phyloP scores from a whole-genome alignment of 2,329 filamentous ascomycete species.

The Cordyceps sp. region DNA sequence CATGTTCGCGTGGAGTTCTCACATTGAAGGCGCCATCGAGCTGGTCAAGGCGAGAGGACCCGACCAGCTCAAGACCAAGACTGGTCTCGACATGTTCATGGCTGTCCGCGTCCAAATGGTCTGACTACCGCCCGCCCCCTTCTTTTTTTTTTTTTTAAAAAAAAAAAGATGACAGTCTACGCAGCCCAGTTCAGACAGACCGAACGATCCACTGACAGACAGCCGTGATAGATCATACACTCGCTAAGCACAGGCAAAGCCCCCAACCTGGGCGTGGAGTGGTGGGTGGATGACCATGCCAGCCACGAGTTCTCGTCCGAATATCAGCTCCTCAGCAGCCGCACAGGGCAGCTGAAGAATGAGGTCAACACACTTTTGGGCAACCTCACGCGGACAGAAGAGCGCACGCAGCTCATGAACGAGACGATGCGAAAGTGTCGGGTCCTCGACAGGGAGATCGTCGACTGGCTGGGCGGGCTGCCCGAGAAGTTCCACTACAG shows the following conservation, averaged over 20 bases:
- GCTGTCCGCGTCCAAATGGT: constrained; percentile 44
- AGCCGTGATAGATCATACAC: constrained; percentile 29
- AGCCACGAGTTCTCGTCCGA: constrained; percentile 27
- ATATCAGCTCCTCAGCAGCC: constrained; percentile 33
- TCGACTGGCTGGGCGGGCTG: constrained; percentile 29
- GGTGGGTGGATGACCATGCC: constrained; percentile 37
- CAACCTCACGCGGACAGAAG: constrained; percentile 24
- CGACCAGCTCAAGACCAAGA: constrained; percentile 32
- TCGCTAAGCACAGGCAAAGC: constrained; percentile 33
- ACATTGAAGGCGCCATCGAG: constrained; percentile 44
- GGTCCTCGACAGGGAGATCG: constrained; percentile 31
- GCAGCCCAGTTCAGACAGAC: too few relatives aligned
- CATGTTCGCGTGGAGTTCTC: constrained; percentile 41
- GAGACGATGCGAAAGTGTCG: constrained; percentile 33
- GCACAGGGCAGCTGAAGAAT: constrained; percentile 33
- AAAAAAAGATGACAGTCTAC: too few relatives aligned
- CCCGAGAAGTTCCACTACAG: constrained; percentile 30
- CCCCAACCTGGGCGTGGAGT: constrained; percentile 34
- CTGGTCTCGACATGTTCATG: constrained; percentile 36
- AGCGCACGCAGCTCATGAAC: constrained; percentile 31
- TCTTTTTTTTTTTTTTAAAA: neutral
- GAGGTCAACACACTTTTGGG: constrained; percentile 33
- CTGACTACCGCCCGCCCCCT: constrained; percentile 2
- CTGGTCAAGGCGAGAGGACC: constrained; percentile 38
- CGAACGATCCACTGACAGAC: too few relatives aligned